phyloP scores from a whole-genome alignment of 1,139 yeast species.

The Pichia norvegensis region DNA sequence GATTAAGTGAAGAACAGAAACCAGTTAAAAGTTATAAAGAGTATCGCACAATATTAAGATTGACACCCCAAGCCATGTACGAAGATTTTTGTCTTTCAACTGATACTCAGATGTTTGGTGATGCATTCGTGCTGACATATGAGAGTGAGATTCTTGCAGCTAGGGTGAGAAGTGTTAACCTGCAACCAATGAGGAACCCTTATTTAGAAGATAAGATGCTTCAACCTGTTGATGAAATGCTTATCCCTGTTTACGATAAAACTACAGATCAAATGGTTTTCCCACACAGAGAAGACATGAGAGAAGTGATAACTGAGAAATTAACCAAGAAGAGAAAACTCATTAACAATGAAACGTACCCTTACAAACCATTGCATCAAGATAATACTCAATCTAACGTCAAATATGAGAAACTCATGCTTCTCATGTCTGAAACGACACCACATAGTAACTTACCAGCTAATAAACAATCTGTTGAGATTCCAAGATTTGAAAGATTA shows the following conservation, averaged over 20 bases:
- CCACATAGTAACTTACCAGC: constrained; percentile 25
- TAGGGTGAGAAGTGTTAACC: constrained; percentile 67
- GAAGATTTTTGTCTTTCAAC: constrained; percentile 82
- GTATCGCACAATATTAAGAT: constrained; percentile 67
- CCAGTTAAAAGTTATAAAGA: constrained; percentile 44
- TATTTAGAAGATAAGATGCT: constrained; percentile 41
- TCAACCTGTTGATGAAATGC: constrained; percentile 36
- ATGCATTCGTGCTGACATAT: constrained; percentile 64
- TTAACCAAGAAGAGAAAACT: constrained; percentile 1
- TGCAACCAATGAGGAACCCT: constrained; percentile 67
- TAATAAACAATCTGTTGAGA: constrained; percentile 24
- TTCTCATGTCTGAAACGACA: constrained; percentile 32
- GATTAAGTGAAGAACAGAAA: background rate
- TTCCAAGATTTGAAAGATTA: constrained; percentile 41
- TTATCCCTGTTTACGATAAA: constrained; percentile 37
- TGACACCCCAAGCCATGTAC: constrained; percentile 74
- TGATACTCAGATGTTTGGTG: constrained; percentile 73
- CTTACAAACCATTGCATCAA: constrained; percentile 47
- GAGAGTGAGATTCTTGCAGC: constrained; percentile 77
- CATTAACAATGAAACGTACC: constrained; percentile 30
- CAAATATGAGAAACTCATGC: constrained; percentile 88
- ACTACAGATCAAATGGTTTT: constrained; percentile 34
- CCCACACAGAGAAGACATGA: constrained; percentile 43
- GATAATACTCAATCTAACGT: constrained; percentile 69
- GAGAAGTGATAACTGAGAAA: constrained; percentile 31